phyloP scores from a whole-genome alignment of 1,139 yeast species.

The Suhomyces panamericanus region DNA sequence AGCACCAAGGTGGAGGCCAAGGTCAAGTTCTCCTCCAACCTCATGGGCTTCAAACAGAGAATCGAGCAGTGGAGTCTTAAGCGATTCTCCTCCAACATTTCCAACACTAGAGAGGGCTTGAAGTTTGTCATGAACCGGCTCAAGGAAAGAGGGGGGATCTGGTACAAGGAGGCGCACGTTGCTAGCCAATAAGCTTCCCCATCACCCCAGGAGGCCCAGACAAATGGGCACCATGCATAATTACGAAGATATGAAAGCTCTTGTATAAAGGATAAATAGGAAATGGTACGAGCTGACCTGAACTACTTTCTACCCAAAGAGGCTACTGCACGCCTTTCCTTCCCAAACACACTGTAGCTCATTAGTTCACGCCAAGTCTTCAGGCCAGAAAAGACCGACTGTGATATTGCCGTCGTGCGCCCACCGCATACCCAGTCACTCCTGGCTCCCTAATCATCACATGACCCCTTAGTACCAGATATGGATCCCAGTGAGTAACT shows the following conservation, averaged over 20 bases:
- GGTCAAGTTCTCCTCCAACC: slow-evolving; percentile 75
- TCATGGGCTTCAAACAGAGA: slow-evolving; percentile 64
- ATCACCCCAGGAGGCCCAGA: not conserved
- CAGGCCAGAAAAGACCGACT: too few species aligned
- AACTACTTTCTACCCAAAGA: too few species aligned
- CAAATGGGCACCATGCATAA: not conserved
- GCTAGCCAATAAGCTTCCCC: slow-evolving; percentile 2
- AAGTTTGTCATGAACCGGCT: slow-evolving; percentile 68
- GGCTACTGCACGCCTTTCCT: too few species aligned
- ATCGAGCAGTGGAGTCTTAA: slow-evolving; percentile 84
- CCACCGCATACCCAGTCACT: not conserved
- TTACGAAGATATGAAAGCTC: slow-evolving; percentile 8
- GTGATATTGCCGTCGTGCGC: not conserved
- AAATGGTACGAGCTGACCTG: too few species aligned
- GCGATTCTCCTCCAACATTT: slow-evolving; percentile 66
- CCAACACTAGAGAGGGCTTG: slow-evolving; percentile 71
- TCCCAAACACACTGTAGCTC: too few species aligned
- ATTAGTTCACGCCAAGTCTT: too few species aligned
- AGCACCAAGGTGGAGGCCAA: slow-evolving; percentile 23
- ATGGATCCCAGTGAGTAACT: slow-evolving; percentile 7
- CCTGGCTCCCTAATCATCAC: slow-evolving; percentile 9
- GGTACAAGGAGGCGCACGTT: slow-evolving; percentile 10
- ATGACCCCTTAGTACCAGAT: slow-evolving; percentile 9
- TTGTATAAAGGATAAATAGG: slow-evolving; percentile 6
- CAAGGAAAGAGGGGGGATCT: slow-evolving; percentile 21